Evolutionary conservation across 2,329 filamentous ascomycete genomes (phyloP).

Genomic region (Bipolaris oryzae): DNA sequence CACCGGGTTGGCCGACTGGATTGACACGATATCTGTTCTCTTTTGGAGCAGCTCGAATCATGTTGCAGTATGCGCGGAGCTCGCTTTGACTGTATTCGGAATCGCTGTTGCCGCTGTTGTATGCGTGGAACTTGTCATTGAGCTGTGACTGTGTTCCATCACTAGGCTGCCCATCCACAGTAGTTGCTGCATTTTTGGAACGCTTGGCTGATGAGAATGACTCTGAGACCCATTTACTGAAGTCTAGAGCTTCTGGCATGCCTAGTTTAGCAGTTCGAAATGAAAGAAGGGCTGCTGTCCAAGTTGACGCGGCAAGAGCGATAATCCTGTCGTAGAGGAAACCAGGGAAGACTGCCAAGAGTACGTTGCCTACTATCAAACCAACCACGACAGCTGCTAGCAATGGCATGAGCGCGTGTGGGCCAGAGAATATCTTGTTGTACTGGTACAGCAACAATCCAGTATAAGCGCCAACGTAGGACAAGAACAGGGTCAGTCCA

Average conservation of each 20-base stretch:
- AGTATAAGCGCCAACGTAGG: constrained; percentile 58
- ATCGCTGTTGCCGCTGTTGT: constrained; percentile 52
- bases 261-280: constrained; percentile 57
- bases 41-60: constrained; percentile 48
- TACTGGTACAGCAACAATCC: constrained; percentile 60
- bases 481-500: constrained; percentile 57
- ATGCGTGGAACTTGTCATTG: constrained; percentile 50
- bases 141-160: constrained; percentile 27
- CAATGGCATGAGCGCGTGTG: constrained; percentile 56
- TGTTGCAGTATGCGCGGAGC: constrained; percentile 55
- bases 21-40: constrained; percentile 53
- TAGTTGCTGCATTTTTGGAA: constrained; percentile 16
- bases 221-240: constrained; percentile 38
- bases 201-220: constrained; percentile 15
- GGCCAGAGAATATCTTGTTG: constrained; percentile 58
- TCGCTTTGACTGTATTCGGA: constrained; percentile 59
- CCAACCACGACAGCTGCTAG: constrained; percentile 55
- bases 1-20: constrained; percentile 51
- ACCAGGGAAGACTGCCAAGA: constrained; percentile 48
- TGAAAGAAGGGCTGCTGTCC: constrained; percentile 59
- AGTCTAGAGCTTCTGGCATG: constrained; percentile 48
- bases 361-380: constrained; percentile 54
- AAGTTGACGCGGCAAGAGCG: constrained; percentile 57
- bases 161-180: constrained; percentile 21
- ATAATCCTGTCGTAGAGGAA: constrained; percentile 57